phyloP scores from a whole-genome alignment of 1,139 yeast species.

The Ogataea hybrid region DNA sequence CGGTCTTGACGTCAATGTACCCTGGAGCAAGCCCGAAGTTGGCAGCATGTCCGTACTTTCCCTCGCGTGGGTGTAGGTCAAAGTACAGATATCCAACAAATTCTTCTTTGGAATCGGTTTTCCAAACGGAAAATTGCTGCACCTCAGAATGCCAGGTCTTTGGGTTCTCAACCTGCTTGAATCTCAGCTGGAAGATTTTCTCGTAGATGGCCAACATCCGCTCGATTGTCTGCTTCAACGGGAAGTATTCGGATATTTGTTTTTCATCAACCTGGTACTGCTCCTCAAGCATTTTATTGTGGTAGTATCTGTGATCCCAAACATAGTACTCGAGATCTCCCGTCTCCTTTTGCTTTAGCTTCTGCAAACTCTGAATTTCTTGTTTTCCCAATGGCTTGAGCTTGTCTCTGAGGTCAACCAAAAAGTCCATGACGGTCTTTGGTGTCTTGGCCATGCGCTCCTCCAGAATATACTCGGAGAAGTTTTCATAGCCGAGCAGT shows the following conservation, averaged over 20 bases:
- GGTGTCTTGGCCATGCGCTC: conserved; percentile 77
- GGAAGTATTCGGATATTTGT: conserved; percentile 75
- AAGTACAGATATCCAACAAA: conserved; percentile 79
- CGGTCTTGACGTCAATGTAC: conserved; percentile 43
- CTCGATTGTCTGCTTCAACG: conserved; percentile 61
- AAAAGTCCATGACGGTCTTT: conserved; percentile 55
- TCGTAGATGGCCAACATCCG: conserved; percentile 74
- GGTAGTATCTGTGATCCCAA: conserved; percentile 75
- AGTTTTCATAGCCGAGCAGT: conserved; percentile 62
- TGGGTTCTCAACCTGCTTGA: conserved; percentile 46
- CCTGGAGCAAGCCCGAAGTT: conserved; percentile 73
- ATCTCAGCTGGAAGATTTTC: conserved; percentile 62
- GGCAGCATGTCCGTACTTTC: conserved; percentile 87
- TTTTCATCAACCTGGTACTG: conserved; percentile 71
- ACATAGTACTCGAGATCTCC: conserved; percentile 48
- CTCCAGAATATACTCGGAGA: conserved; percentile 67
- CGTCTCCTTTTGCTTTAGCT: conserved; percentile 44
- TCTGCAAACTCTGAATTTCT: conserved; percentile 50
- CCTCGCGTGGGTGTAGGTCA: conserved; percentile 82
- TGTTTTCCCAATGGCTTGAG: conserved; percentile 55
- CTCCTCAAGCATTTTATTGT: conserved; percentile 60
- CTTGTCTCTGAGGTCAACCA: conserved; percentile 57
- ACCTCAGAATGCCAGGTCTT: conserved; percentile 78
- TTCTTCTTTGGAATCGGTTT: conserved; percentile 48
- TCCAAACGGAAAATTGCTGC: conserved; percentile 71